Percentiles rank a stretch among this genome's conserved stretches.
Evolutionary conservation across 495 filamentous ascomycete species (phyloP).

Genomic region (Podospora tetraspora): DNA sequence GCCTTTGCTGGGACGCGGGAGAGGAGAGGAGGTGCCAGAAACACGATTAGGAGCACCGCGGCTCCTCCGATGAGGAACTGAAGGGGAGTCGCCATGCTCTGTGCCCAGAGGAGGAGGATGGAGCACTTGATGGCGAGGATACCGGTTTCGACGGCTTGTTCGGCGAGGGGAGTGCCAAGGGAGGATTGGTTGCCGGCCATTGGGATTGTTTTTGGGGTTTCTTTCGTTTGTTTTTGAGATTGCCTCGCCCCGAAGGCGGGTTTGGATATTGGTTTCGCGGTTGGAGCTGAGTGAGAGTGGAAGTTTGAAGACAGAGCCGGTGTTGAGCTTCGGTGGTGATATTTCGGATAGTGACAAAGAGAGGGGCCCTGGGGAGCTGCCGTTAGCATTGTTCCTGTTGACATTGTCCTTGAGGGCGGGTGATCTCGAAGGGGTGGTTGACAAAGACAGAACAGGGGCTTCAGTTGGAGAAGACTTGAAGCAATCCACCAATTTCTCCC

Average conservation of each 20-base stretch:
- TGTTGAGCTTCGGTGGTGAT: not conserved
- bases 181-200: not conserved
- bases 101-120: constrained; percentile 23
- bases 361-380: not conserved
- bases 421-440: not conserved
- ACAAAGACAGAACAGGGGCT: not conserved
- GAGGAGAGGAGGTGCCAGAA: not conserved
- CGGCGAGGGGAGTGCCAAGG: not conserved
- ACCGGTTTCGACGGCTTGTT: constrained; percentile 12
- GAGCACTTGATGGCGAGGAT: constrained; percentile 20
- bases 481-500: no score
- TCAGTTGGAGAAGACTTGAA: not conserved
- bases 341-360: not conserved
- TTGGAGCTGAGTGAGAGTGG: not conserved
- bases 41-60: not conserved
- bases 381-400: not conserved
- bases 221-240: not conserved
- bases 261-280: not conserved
- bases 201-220: not conserved
- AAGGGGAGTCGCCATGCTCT: constrained; percentile 16
- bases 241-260: not conserved
- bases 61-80: constrained; percentile 21
- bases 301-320: not conserved
- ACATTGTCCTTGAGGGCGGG: not conserved
- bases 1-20: not conserved